Evolutionary conservation across 257 asterid species (phyloP), one percentile per base, ranked within the genome.

Genomic region (Phtheirospermum japonicum): DNA sequence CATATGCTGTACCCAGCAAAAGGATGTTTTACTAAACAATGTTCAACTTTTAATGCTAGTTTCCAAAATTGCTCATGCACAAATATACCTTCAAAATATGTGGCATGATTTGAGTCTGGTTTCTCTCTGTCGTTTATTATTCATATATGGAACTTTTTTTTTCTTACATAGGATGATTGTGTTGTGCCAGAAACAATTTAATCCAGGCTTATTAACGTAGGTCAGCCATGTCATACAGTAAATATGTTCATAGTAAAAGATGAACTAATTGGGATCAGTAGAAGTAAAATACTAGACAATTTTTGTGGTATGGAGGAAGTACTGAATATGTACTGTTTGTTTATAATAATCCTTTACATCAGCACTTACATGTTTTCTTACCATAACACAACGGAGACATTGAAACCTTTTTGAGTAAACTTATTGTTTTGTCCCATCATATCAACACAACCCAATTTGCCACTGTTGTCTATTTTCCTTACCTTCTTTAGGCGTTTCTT

Each of bases 261-360:
- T n/a, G 57, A 20, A 50, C 14, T 2, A 50, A 18, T 9, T 20
- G 30, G 30, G 30, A 7, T 20, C 32, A 50, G 30, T 50, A 10
- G 12, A 42, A 42, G 49, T 42, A 42, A 42, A 16, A 36, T 26
- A 49, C 58, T 48, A 17, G 51, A 51, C 36, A 39, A 10, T 11
- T 19, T 8, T 19, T 8, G 11, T 57, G 13, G 55, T 9, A 26
- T 40, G 40, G 13, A 42, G 18, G 54, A 23, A 28, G 33, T n/a
- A 23, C 4, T 57, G 5, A 7, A 19, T 20, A 39, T 33, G 40
- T 5, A 40, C 43, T 46, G 18, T 54, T 42, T 42, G 49, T 9
- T 46, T 16, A 46, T 46, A 23, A 46, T 46, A 48, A 74, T 61
- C n/a, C n/a, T 64, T 43, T n/a, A 11, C 23, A 61, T 51, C 61